Conservation (phyloP, 768 basidiomycete genomes). For the Mycena vulgaris region DNA sequence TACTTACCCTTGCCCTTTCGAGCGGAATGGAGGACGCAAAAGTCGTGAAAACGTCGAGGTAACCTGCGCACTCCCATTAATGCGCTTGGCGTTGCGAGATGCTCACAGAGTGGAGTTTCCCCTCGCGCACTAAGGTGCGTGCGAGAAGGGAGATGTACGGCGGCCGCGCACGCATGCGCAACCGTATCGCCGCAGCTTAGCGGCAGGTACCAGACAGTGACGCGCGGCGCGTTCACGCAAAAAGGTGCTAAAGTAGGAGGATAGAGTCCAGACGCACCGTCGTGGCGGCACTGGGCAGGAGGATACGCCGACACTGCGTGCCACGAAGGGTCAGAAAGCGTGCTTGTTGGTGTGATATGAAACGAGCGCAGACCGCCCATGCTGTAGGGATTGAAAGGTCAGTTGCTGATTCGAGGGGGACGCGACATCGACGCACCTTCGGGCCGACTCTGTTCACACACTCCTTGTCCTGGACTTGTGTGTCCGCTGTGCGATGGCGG, state of each 20-base stretch:
- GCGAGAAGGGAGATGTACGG: conserved; percentile 2
- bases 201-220: neutral
- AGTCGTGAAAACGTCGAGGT: no score
- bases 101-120: no score
- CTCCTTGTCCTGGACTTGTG: conserved; percentile 2
- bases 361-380: no score
- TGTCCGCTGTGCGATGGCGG: conserved; percentile 5
- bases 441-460: neutral
- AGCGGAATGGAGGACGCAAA: no score
- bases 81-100: no score
- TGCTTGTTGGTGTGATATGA: no score
- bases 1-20: neutral
- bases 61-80: no score
- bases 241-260: neutral
- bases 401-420: neutral
- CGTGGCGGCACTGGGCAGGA: no score
- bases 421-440: neutral
- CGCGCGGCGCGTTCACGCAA: no score
- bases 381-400: no score
- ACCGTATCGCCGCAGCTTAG: neutral
- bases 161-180: neutral
- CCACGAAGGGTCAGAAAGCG: no score
- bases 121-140: neutral
- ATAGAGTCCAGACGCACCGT: neutral
- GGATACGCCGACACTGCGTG: no score